Conservation (phyloP, 208 protist species). For the Balamuthia mandrillaris region DNA sequence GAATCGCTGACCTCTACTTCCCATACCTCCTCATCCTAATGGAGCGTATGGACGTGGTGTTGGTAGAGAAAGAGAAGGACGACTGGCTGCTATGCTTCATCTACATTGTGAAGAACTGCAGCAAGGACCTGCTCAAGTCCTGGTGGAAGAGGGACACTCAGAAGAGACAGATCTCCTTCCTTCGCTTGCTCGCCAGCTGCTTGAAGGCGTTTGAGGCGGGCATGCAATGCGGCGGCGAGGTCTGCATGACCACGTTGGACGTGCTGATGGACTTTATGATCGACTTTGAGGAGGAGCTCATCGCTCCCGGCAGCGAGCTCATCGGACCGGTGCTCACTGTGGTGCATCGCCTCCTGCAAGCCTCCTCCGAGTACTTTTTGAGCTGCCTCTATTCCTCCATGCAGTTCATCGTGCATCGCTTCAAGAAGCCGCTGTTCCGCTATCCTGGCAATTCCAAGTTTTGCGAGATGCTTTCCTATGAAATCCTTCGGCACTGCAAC, state of each 20-base stretch:
- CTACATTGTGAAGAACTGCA: not conserved
- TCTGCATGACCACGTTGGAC: not conserved
- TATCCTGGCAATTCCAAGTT: not conserved
- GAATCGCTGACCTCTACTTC: constrained; percentile 3
- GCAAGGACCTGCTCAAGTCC: not conserved
- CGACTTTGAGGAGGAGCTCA: not conserved
- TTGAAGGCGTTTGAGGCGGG: not conserved
- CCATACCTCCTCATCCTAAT: not conserved
- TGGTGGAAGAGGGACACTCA: not conserved
- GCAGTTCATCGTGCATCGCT: not conserved
- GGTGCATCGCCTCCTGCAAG: not conserved
- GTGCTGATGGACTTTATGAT: not conserved
- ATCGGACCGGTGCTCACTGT: not conserved
- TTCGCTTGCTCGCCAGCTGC: not conserved
- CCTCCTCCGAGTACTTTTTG: not conserved
- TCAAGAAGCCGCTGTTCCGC: not conserved
- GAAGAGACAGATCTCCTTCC: not conserved
- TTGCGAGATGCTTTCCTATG: constrained; percentile 8
- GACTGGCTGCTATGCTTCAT: not conserved
- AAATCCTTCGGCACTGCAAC: not conserved
- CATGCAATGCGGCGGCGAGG: not conserved
- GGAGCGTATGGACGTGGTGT: not conserved
- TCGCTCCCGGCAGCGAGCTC: not conserved
- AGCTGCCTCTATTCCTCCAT: not conserved
- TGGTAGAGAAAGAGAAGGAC: not conserved